Conservation (phyloP, 345 rosid species). For the Physaria fendleri region DNA sequence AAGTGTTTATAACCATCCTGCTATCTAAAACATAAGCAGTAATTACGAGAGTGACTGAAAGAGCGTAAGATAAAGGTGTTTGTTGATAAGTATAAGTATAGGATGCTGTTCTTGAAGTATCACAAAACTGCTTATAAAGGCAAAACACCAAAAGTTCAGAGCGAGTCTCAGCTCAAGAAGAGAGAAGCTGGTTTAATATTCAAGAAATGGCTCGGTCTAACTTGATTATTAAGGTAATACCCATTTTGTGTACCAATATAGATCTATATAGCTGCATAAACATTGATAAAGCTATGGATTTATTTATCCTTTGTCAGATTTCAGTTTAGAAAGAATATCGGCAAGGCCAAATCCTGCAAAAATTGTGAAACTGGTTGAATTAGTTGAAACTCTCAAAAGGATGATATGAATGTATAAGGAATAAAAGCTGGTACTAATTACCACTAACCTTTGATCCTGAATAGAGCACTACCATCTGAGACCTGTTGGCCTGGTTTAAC, state of each 20-base stretch:
- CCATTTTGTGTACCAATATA: neutral
- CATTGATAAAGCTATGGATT: conserved; percentile 4
- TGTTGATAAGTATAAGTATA: conserved; percentile 80
- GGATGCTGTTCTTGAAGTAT: conserved; percentile 80
- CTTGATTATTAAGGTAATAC: conserved; percentile 28
- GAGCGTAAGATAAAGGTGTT: conserved; percentile 19
- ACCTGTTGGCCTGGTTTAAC: conserved; percentile 71
- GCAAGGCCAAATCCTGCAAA: conserved; percentile 31
- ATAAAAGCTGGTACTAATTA: too few relatives aligned
- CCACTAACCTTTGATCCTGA: conserved; percentile 59
- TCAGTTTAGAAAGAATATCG: conserved; percentile 1
- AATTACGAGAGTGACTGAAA: neutral
- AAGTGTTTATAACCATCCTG: conserved; percentile 64
- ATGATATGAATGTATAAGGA: conserved; percentile 8
- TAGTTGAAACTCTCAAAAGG: conserved; percentile 2
- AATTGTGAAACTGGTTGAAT: conserved; percentile 8
- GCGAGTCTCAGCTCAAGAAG: conserved; percentile 71
- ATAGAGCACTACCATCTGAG: conserved; percentile 60
- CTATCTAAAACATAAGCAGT: conserved; percentile 23
- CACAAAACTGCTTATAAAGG: conserved; percentile 87
- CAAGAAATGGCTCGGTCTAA: conserved; percentile 79
- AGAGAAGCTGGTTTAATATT: conserved; percentile 67
- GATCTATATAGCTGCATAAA: neutral
- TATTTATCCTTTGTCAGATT: conserved; percentile 20
- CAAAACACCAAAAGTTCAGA: conserved; percentile 79